Evolutionary conservation across 1,139 yeast species (phyloP).

Genomic region (Saccharomyces hybrid): DNA sequence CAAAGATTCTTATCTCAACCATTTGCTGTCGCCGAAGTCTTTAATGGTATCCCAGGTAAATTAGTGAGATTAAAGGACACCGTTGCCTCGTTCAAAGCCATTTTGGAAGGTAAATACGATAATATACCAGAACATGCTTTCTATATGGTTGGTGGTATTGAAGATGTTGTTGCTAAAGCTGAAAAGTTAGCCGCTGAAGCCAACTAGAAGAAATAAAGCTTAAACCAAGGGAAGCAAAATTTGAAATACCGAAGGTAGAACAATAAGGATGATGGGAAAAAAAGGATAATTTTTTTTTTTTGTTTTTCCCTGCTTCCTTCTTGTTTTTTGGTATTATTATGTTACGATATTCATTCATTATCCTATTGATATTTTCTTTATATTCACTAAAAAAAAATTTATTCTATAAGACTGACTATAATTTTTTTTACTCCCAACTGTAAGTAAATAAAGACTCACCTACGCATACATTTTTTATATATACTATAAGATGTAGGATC

Average conservation of each 20-base stretch:
- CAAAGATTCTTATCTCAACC: slow-evolving; percentile 99
- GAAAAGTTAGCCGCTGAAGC: slow-evolving; percentile 96
- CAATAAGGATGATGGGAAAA: background rate
- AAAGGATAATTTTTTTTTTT: too few species aligned
- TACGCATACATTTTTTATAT: background rate
- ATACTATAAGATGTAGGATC: background rate
- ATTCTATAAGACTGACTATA: slow-evolving; percentile 1
- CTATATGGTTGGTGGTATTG: slow-evolving; percentile 99
- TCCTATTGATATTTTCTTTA: background rate
- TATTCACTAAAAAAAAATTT: background rate
- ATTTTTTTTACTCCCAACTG: background rate
- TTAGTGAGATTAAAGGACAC: slow-evolving; percentile 96
- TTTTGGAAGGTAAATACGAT: slow-evolving; percentile 97
- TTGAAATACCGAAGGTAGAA: background rate
- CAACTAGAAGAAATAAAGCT: slow-evolving; percentile 38
- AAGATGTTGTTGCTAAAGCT: slow-evolving; percentile 96
- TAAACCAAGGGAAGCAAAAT: background rate
- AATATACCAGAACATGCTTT: slow-evolving; percentile 98
- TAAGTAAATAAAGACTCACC: background rate
- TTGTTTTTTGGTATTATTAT: background rate
- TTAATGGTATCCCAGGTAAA: slow-evolving; percentile 99
- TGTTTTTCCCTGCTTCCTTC: background rate
- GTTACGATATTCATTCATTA: slow-evolving; percentile 1
- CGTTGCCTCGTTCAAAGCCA: slow-evolving; percentile 89
- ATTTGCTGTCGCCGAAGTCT: slow-evolving; percentile 98